phyloP scores from a whole-genome alignment of 306 rosid species.

The Astragalus glycyphyllos region DNA sequence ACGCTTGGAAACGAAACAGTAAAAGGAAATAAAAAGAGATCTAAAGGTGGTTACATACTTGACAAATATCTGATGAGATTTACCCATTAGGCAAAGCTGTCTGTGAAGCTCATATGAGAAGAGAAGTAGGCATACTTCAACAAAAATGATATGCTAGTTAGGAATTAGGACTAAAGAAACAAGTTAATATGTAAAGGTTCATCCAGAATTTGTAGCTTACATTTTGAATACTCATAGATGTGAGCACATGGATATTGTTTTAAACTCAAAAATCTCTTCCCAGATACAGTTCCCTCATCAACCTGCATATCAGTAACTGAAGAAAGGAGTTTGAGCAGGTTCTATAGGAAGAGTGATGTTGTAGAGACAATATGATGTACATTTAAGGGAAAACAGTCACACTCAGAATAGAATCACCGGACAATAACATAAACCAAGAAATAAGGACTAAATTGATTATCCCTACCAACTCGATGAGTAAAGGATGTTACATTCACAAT shows the following conservation, averaged over 20 bases:
- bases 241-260: slow-evolving; percentile 72
- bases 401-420: slow-evolving; percentile 31
- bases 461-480: slow-evolving; percentile 80
- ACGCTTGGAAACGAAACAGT: slow-evolving; percentile 34
- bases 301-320: slow-evolving; percentile 62
- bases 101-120: slow-evolving; percentile 85
- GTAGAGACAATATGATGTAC: background rate
- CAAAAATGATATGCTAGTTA: slow-evolving; percentile 42
- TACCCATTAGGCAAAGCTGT: slow-evolving; percentile 57
- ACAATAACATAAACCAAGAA: slow-evolving; percentile 30
- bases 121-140: slow-evolving; percentile 72
- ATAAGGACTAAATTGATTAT: slow-evolving; percentile 31
- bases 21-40: slow-evolving; percentile 28
- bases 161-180: slow-evolving; percentile 32
- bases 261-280: slow-evolving; percentile 58
- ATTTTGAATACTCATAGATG: slow-evolving; percentile 78
- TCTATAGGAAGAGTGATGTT: slow-evolving; percentile 23
- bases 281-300: slow-evolving; percentile 72
- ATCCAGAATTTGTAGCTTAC: slow-evolving; percentile 52
- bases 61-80: slow-evolving; percentile 66
- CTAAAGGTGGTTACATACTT: slow-evolving; percentile 61
- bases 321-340: slow-evolving; percentile 41
- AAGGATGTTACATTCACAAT: slow-evolving; percentile 87
- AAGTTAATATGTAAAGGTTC: slow-evolving; percentile 28
- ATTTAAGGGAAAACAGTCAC: slow-evolving; percentile 23